Base-by-base conservation (phyloP, 2,329 filamentous ascomycete genomes). In the Neoascochyta sp. region DNA sequence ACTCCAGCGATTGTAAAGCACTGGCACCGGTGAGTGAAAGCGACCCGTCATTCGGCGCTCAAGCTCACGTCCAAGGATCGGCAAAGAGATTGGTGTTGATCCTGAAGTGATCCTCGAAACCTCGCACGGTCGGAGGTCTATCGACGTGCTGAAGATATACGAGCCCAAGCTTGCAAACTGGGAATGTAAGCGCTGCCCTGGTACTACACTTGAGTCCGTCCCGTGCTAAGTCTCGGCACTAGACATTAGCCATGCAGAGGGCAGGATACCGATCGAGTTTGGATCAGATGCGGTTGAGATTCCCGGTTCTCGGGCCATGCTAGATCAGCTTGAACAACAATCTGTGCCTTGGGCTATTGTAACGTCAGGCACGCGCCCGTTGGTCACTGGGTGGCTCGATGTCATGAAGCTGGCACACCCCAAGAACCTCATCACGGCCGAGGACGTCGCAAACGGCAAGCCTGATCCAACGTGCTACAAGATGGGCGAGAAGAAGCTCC, bases 81-180 rank as follows among this genome's bases (percentile, higher is more conserved):
- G 84, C 27, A 73, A 76, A 7, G 86, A 95, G 58, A 82, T 96
- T 52, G 86, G 86, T 14, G 81, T 95, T 13, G 78, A 86, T 45
- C 85, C 86, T n/a, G 73, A 81, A 26, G 76, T 83, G 24, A 96
- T 98, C 50, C 75, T 96, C 15, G 76, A 86, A 52, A 94, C 87
- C 7, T 95, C 88, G 4, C 92, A 98, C 64, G 92, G 92, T 40
- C 79, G 90, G 37, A 74, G 92, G 36, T 87, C 81, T 46, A 95
- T 96, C 53, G 92, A 98, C 52, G 80, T 84, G 3, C 73, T 98
- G 36, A 77, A 77, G 59, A 69, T 89, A 16, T 76, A 95, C 36
- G 81, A 86, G 41, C 84, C 87, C 10, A 80, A 85, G 48, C 86
- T 87, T 59, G 92, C 92, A 22, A 95, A 83, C 50, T 90, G 85